phyloP scores from a whole-genome alignment of 2,329 filamentous ascomycete species.

The Hypoxylon sp. region DNA sequence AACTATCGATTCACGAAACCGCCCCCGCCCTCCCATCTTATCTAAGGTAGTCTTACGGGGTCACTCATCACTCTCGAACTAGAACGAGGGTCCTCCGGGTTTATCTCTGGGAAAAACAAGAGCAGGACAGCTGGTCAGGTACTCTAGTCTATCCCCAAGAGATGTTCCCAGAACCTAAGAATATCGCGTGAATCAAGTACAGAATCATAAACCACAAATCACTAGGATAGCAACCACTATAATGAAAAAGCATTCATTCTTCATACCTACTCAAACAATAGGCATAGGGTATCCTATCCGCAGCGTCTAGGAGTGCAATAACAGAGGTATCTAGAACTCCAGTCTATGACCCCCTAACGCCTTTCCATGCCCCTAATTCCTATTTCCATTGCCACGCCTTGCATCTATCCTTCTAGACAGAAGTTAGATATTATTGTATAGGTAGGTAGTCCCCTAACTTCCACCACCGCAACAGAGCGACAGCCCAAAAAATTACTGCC shows the following conservation, averaged over 20 bases:
- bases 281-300: slow-evolving; percentile 7
- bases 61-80: background rate
- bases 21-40: background rate
- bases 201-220: background rate
- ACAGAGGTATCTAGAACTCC: slow-evolving; percentile 34
- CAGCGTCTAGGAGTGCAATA: background rate
- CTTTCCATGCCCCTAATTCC: slow-evolving; percentile 22
- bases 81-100: background rate
- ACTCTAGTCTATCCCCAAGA: background rate
- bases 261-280: background rate
- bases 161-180: background rate
- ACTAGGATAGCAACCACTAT: background rate
- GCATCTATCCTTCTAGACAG: background rate
- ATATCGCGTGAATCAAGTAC: background rate
- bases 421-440: background rate
- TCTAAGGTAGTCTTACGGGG: background rate
- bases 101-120: background rate
- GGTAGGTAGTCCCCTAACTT: background rate
- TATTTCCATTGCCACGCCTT: background rate
- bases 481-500: slow-evolving; percentile 24
- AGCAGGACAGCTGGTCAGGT: background rate
- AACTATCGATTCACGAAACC: background rate
- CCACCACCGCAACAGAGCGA: background rate
- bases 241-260: background rate
- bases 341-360: slow-evolving; percentile 29